Base-by-base conservation (phyloP, 1,284 basidiomycete genomes). In the Cutaneotrichosporon mucoides region DNA sequence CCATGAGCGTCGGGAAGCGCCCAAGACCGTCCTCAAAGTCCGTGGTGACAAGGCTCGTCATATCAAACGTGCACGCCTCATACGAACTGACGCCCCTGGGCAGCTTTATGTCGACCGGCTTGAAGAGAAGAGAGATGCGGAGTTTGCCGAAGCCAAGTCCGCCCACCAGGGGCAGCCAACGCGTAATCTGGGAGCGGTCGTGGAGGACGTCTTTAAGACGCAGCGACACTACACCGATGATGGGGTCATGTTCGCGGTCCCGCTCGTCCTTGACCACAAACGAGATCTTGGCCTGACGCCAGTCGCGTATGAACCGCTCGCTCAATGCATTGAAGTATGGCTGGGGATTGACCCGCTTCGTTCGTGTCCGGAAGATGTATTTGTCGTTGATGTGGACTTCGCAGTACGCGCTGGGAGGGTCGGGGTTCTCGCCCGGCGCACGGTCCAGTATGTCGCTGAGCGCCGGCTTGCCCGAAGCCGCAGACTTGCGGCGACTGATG, bases 261-360 rank as follows among this genome's bases (percentile, higher is more conserved):
- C 77, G 61, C 59, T 76, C 75, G 57, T 81, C 79, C 47, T 77
- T 64, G 7, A 81, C 70, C 0, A 80, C 80, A 55, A 81, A 71
- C 34, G 73, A 70, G 53, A 81, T 66, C 51, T 73, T 71, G n/a
- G 76, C 75, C 37, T 73, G 66, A 8, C 71, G 70, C 79, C 79
- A 81, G 68, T 81, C 79, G 16, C 78, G 62, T n/a, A 81, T 65
- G 55, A 80, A 81, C 24, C 80, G 64, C 64, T 81, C 80, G 46
- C 77, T 76, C n/a, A 76, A 69, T 2, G 80, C 79, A 60, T 81
- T 80, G 68, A 76, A 79, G 65, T 80, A 81, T 3, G 80, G 80
- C 44, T 76, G 61, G 2, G 74, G 71, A 42, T 73, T 79, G 54
- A 77, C 65, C 57, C 76, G 73, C 57, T 81, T 81, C 12, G 79